Conservation (phyloP, 1,284 basidiomycete species). For the Thelephora terrestris region DNA sequence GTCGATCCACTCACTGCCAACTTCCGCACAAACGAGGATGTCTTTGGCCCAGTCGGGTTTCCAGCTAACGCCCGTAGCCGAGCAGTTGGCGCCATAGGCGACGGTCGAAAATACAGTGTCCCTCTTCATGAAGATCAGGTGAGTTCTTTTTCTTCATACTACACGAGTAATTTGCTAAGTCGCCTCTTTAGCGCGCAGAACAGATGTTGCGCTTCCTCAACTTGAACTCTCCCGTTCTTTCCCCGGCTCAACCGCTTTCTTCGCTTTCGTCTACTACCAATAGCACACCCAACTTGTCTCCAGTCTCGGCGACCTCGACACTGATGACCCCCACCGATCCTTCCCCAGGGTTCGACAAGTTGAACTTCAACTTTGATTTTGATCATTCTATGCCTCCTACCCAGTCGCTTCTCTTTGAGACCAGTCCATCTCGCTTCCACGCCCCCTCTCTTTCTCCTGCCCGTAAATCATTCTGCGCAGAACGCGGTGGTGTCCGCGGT, state of each 20-base stretch:
- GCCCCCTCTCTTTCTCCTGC: neutral
- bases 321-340: constrained; percentile 59
- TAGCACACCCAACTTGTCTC: constrained; percentile 54
- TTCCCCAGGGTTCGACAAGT: constrained; percentile 54
- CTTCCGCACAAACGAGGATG: constrained; percentile 37
- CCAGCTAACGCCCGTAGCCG: constrained; percentile 27
- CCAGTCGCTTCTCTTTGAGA: constrained; percentile 24
- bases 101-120: constrained; percentile 54
- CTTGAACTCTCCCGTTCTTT: constrained; percentile 59
- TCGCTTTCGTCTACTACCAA: constrained; percentile 7
- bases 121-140: constrained; percentile 48
- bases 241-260: constrained; percentile 12
- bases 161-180: constrained; percentile 16
- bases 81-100: constrained; percentile 63
- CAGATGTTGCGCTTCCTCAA: constrained; percentile 66
- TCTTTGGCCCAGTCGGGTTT: constrained; percentile 44
- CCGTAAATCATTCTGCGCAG: neutral
- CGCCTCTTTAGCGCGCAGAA: constrained; percentile 51
- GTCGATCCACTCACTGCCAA: constrained; percentile 18
- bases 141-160: constrained; percentile 20
- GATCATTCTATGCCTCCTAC: constrained; percentile 18
- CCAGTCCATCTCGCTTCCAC: constrained; percentile 14
- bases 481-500: neutral
- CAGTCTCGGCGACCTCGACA: constrained; percentile 52
- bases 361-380: constrained; percentile 40